These are phyloP conservation scores for Starmerella ratchasimensis DNA, from an alignment of 805 yeast species.

Conservation along the genomic window DNA sequence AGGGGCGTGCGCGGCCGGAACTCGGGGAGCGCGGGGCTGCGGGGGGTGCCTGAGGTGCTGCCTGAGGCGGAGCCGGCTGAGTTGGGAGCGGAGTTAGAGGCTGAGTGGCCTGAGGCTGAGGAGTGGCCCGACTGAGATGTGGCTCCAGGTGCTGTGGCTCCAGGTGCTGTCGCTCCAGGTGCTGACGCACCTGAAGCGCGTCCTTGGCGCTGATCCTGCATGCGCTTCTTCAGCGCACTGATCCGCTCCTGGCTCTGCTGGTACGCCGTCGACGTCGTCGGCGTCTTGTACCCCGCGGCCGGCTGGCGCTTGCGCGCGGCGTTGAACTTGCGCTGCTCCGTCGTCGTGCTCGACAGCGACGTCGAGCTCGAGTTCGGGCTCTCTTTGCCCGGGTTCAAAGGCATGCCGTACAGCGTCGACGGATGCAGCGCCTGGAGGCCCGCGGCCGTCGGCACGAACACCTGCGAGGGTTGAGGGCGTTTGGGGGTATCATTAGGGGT, in stretches of 20 bases:
- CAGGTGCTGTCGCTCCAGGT: not conserved
- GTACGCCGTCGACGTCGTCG: conserved; percentile 14
- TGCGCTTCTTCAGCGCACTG: conserved; percentile 16
- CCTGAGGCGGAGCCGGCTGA: not conserved
- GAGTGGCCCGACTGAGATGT: not conserved
- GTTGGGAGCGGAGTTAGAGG: not conserved
- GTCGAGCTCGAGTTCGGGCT: not conserved
- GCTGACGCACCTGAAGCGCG: not conserved
- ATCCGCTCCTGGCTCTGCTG: conserved; percentile 20
- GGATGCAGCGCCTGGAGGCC: conserved; percentile 19
- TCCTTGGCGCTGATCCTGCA: conserved; percentile 16
- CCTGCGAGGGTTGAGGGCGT: conserved; percentile 1
- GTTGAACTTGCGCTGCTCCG: not conserved
- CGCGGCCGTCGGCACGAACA: conserved; percentile 16
- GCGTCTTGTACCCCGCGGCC: conserved; percentile 9
- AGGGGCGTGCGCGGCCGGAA: not conserved
- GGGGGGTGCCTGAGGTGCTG: not conserved
- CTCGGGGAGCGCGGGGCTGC: not conserved
- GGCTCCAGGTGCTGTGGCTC: not conserved
- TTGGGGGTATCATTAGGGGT: not conserved
- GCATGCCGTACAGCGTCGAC: conserved; percentile 18
- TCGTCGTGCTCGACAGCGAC: not conserved
- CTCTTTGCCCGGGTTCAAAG: conserved; percentile 1
- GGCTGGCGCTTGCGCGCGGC: conserved; percentile 1
- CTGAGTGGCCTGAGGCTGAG: not conserved